Base-by-base conservation (phyloP, 768 basidiomycete genomes). In the Termitomyces heimii region DNA sequence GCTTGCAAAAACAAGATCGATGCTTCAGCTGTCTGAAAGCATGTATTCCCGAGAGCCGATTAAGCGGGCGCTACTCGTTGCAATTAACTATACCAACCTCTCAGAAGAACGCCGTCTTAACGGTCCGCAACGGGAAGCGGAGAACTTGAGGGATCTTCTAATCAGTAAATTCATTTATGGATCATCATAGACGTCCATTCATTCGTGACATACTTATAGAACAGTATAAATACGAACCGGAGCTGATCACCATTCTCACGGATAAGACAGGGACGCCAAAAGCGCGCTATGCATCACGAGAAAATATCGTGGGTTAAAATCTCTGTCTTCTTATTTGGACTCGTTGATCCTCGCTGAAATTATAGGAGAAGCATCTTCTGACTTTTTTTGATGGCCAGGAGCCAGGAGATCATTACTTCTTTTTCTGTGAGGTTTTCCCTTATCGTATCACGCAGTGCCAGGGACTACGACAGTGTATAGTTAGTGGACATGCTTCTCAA, bases 11-110 rank as follows among this genome's bases (percentile, higher is more conserved):
- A 31, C 47, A n/a, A 13, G n/a, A 6, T 31, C 8, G 47, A 32
- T 18, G 13, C 4, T 48, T 6, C 47, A 13, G 10, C 7, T 13
- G 26, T 32, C 28, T 18, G n/a, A 28, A 26, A 16, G 12, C 5
- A 16, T 5, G 18, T 10, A 14, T 46, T 1, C n/a, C n/a, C 44
- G 22, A 24, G 29, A 34, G 24, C 43, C 39, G 5, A 28, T 16
- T 6, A 56, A 49, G 22, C 45, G 47, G 3, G 58, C 58, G 5
- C 43, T 59, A 5, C 29, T 59, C 1, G 46, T 59, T n/a, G 58
- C 54, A 2, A 55, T 55, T 2, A 46, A 40, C 20, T 59, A 59
- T 16, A 10, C 8, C 28, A 54, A 44, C 10, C 39, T 51, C 2
- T 32, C 48, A 6, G 16, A 18, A 1, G 1, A 3, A 29, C 24